These are phyloP conservation scores for Ziziphus jujuba DNA, from an alignment of 306 rosid genomes.

Conservation along the genomic window DNA sequence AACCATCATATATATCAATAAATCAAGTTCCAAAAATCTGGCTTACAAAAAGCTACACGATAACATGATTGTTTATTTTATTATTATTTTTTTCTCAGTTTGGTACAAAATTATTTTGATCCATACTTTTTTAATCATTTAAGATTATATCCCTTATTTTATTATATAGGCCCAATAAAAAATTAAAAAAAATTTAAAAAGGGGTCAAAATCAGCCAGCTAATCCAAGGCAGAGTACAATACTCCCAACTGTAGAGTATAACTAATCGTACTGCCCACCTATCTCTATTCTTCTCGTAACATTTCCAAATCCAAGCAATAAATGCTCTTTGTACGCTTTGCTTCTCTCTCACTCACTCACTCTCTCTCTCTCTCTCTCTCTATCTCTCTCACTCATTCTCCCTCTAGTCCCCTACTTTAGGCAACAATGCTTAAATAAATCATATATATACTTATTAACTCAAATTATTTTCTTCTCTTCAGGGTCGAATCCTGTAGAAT, in stretches of 20 bases:
- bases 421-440: too few relatives aligned
- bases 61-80: too few relatives aligned
- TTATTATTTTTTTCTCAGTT: too few relatives aligned
- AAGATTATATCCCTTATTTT: neutral
- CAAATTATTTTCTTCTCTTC: too few relatives aligned
- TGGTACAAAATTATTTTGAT: neutral
- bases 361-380: too few relatives aligned
- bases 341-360: slow-evolving; percentile 18
- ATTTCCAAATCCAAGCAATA: slow-evolving; percentile 57
- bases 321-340: slow-evolving; percentile 54
- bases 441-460: too few relatives aligned
- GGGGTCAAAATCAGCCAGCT: slow-evolving; percentile 47
- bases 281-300: slow-evolving; percentile 39
- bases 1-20: neutral
- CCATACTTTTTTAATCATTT: neutral
- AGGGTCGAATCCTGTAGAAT: too few relatives aligned
- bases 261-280: slow-evolving; percentile 72
- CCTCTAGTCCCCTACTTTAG: too few relatives aligned
- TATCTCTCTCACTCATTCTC: slow-evolving; percentile 10
- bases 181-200: neutral
- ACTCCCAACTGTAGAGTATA: slow-evolving; percentile 40
- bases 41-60: too few relatives aligned
- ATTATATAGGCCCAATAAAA: neutral
- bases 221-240: slow-evolving; percentile 31
- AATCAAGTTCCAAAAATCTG: neutral